Conservation (phyloP, 805 yeast genomes). For the Citeromyces matritensis region DNA sequence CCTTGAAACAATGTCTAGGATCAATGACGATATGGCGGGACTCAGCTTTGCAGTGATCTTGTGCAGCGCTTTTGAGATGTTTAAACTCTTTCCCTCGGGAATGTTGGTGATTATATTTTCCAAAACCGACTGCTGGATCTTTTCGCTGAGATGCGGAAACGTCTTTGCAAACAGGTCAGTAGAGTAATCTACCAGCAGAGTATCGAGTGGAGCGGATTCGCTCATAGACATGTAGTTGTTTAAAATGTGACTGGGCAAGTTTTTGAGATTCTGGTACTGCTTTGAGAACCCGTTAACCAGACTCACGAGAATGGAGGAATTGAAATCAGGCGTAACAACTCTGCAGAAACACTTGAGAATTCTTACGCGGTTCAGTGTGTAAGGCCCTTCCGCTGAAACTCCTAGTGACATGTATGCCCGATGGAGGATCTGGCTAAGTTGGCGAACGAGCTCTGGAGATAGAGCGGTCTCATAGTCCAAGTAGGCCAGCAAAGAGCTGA, state of each 20-base stretch:
- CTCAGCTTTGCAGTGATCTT: conserved; percentile 50
- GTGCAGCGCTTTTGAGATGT: conserved; percentile 4
- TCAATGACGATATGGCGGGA: conserved; percentile 44
- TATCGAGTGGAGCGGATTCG: conserved; percentile 23
- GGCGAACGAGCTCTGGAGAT: too few species aligned
- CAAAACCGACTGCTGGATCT: conserved; percentile 77
- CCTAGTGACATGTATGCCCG: conserved; percentile 7
- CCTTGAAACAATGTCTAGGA: conserved; percentile 13
- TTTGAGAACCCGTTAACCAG: conserved; percentile 10
- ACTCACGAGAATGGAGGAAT: conserved; percentile 5
- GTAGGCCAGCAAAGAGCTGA: conserved; percentile 42
- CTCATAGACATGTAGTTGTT: conserved; percentile 16
- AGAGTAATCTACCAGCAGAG: conserved; percentile 57
- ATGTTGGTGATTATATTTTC: conserved; percentile 57
- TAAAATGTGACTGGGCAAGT: conserved; percentile 20
- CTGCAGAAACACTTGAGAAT: conserved; percentile 13
- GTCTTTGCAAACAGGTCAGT: conserved; percentile 60
- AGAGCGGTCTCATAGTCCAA: conserved; percentile 26
- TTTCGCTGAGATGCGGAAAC: conserved; percentile 57
- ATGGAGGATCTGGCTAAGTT: conserved; percentile 17
- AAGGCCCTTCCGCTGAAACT: conserved; percentile 10
- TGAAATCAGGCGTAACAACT: conserved; percentile 15
- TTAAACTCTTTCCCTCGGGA: conserved; percentile 19
- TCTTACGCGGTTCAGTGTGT: conserved; percentile 16
- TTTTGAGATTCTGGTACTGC: conserved; percentile 10